Conservation (phyloP, 2,329 filamentous ascomycete species). For the Aspergillus texensis region DNA sequence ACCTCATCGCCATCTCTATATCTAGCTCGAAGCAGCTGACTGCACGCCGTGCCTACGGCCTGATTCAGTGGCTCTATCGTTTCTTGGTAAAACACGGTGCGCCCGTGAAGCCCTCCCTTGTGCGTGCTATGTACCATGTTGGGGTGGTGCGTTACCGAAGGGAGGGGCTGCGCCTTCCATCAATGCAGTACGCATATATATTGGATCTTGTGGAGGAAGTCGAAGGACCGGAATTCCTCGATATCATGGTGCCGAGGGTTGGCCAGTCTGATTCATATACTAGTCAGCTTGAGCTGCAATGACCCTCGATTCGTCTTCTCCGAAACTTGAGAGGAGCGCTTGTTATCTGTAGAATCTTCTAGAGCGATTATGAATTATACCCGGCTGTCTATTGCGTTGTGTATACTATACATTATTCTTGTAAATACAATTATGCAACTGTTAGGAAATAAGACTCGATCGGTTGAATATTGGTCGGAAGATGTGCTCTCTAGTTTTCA, state of each 20-base stretch:
- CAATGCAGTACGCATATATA: conserved; percentile 46
- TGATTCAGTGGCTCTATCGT: conserved; percentile 51
- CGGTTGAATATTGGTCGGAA: neutral
- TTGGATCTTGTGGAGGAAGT: conserved; percentile 44
- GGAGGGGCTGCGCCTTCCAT: conserved; percentile 37
- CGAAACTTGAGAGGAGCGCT: neutral
- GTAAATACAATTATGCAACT: neutral
- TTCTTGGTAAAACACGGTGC: conserved; percentile 47
- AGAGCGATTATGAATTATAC: neutral
- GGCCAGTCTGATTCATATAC: conserved; percentile 9
- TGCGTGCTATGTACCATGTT: conserved; percentile 53
- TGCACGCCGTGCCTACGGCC: conserved; percentile 47
- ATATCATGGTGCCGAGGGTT: conserved; percentile 27
- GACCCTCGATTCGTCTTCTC: neutral
- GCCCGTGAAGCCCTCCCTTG: conserved; percentile 47
- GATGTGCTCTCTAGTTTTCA: neutral
- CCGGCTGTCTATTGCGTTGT: neutral
- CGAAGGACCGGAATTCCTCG: conserved; percentile 48
- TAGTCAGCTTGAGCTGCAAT: neutral
- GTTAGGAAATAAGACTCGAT: neutral
- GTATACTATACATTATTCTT: neutral
- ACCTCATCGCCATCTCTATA: conserved; percentile 49
- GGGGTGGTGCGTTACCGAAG: conserved; percentile 50
- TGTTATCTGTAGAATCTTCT: neutral
- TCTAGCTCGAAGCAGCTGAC: conserved; percentile 40